A percentile compares a stretch with the other conserved stretches of the same genome.
Evolutionary conservation across 345 rosid genomes (phyloP).

Genomic region (Gossypium rotundifolium): DNA sequence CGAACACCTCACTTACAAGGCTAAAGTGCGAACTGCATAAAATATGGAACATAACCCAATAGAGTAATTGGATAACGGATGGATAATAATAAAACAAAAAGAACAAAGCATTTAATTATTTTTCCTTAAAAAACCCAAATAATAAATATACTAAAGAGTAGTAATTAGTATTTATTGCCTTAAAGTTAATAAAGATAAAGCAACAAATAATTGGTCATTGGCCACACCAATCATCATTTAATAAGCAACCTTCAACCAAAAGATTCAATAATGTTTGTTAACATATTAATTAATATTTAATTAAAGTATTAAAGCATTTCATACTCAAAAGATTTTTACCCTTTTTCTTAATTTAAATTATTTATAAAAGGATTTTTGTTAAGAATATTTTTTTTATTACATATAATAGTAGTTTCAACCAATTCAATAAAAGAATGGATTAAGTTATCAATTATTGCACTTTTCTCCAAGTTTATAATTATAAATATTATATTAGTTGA

Average conservation of each 20-base stretch:
- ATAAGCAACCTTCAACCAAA: conserved; percentile 5
- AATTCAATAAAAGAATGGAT: too few relatives aligned
- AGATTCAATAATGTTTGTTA: not conserved
- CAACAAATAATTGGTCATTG: not conserved
- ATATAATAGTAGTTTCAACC: not conserved
- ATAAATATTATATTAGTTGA: too few relatives aligned
- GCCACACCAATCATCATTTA: not conserved
- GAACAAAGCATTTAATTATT: not conserved
- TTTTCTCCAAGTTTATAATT: not conserved
- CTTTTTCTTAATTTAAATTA: too few relatives aligned
- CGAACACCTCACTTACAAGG: too few relatives aligned
- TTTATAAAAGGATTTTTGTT: not conserved
- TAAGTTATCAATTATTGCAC: not conserved
- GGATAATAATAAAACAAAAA: not conserved
- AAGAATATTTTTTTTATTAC: not conserved
- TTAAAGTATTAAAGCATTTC: not conserved
- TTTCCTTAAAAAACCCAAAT: not conserved
- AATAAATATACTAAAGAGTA: not conserved
- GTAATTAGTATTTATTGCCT: conserved; percentile 3
- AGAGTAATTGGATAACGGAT: fast-evolving
- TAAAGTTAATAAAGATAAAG: conserved; percentile 17
- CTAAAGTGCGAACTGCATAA: fast-evolving
- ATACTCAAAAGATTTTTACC: not conserved
- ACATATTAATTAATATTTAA: not conserved
- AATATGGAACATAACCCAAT: fast-evolving